phyloP scores from a whole-genome alignment of 2,329 filamentous ascomycete species.

The Simplicillium sp. region DNA sequence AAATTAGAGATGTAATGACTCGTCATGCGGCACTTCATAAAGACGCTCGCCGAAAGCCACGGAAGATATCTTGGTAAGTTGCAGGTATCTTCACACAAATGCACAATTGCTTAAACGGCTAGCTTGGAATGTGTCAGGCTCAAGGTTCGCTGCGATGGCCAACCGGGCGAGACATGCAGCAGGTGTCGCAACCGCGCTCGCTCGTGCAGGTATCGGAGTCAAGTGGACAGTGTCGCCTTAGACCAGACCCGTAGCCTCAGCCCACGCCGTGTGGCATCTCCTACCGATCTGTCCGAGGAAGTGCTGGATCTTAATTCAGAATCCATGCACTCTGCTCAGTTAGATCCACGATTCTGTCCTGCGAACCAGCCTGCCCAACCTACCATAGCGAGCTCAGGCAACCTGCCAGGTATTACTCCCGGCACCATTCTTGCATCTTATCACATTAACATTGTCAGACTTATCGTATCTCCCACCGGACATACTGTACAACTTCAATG shows the following conservation, averaged over 20 bases:
- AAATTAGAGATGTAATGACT: conserved; percentile 3
- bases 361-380: too few species aligned
- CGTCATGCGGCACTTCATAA: conserved; percentile 3
- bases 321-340: too few species aligned
- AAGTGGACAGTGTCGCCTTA: background rate
- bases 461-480: background rate
- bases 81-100: too few species aligned
- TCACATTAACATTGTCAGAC: too few species aligned
- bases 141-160: conserved; percentile 4
- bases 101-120: too few species aligned
- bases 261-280: too few species aligned
- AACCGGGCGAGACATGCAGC: conserved; percentile 1
- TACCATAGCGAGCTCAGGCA: too few species aligned
- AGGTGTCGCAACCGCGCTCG: background rate
- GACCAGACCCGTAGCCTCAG: background rate
- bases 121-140: conserved; percentile 2
- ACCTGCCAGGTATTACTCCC: too few species aligned
- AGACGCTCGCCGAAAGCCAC: background rate
- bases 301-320: background rate
- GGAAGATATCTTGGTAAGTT: conserved; percentile 3
- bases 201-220: conserved; percentile 1
- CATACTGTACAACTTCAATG: background rate
- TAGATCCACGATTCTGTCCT: too few species aligned
- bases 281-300: background rate
- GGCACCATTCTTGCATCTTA: too few species aligned